Percentiles rank a stretch among this genome's conserved stretches.
These are phyloP conservation scores for Aspergillus clavatus DNA, from an alignment of 2,329 filamentous ascomycete genomes.

Conservation along the genomic window DNA sequence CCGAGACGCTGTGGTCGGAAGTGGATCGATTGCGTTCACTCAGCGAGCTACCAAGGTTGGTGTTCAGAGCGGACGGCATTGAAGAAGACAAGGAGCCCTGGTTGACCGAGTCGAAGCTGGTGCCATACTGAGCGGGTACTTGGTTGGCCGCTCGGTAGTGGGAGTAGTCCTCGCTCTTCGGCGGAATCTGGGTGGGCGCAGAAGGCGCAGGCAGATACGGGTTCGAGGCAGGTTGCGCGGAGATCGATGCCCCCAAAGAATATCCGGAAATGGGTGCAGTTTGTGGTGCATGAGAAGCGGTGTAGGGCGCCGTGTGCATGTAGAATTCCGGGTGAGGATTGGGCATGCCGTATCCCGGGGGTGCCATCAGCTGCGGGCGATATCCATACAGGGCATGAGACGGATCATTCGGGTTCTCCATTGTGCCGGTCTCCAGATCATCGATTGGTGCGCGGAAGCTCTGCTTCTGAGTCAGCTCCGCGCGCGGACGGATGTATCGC, in stretches of 20 bases:
- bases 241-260: slow-evolving; percentile 30
- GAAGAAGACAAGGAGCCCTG: slow-evolving; percentile 32
- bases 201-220: slow-evolving; percentile 35
- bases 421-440: slow-evolving; percentile 47
- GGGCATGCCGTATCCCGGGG: slow-evolving; percentile 34
- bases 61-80: slow-evolving; percentile 29
- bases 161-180: slow-evolving; percentile 37
- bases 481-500: slow-evolving; percentile 50
- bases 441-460: slow-evolving; percentile 65
- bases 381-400: slow-evolving; percentile 39
- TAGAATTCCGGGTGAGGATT: slow-evolving; percentile 35
- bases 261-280: slow-evolving; percentile 32
- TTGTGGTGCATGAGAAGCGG: slow-evolving; percentile 31
- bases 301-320: slow-evolving; percentile 31
- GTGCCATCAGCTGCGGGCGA: slow-evolving; percentile 34
- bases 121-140: slow-evolving; percentile 26
- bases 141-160: slow-evolving; percentile 30
- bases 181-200: slow-evolving; percentile 24
- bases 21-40: slow-evolving; percentile 35
- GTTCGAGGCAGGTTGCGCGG: slow-evolving; percentile 32
- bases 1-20: slow-evolving; percentile 32
- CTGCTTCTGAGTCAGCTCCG: slow-evolving; percentile 56
- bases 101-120: slow-evolving; percentile 33
- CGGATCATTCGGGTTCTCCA: slow-evolving; percentile 38
- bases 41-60: slow-evolving; percentile 28